Conservation (phyloP, 345 rosid species). For the Eucalyptus sp. region DNA sequence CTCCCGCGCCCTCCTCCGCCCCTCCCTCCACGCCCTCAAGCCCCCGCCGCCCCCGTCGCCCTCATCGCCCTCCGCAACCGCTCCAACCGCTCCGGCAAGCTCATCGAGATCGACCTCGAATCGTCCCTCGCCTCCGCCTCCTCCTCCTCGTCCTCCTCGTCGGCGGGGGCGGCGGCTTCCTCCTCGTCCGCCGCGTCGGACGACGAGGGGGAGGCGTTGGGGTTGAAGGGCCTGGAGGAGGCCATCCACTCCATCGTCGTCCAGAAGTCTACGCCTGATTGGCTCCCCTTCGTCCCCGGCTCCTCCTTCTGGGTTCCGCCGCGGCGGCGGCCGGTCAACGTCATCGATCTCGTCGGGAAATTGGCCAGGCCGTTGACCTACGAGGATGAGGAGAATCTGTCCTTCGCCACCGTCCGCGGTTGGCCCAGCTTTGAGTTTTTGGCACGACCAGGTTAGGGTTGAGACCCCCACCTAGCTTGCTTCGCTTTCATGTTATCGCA, state of each 20-base stretch:
- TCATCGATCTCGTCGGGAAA: slow-evolving; percentile 2
- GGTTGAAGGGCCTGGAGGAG: slow-evolving; percentile 20
- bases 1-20: background rate
- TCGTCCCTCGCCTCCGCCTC: slow-evolving; percentile 7
- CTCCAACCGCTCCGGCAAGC: slow-evolving; percentile 2
- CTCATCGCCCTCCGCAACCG: background rate
- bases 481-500: background rate
- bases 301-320: slow-evolving; percentile 44
- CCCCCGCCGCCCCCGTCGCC: background rate
- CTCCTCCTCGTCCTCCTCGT: background rate
- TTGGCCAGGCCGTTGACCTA: background rate
- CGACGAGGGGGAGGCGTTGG: background rate
- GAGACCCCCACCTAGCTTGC: background rate
- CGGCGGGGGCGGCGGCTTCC: background rate
- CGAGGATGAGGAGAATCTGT: slow-evolving; percentile 11
- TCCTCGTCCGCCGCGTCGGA: background rate
- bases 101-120: slow-evolving; percentile 18
- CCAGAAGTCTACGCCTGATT: slow-evolving; percentile 30
- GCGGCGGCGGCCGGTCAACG: background rate
- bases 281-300: slow-evolving; percentile 43
- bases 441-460: slow-evolving; percentile 1
- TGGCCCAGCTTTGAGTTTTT: slow-evolving; percentile 21
- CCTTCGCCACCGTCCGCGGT: slow-evolving; percentile 16
- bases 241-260: slow-evolving; percentile 13
- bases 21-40: background rate